Evolutionary conservation across 345 rosid species (phyloP).

Genomic region (Turnera subulata): DNA sequence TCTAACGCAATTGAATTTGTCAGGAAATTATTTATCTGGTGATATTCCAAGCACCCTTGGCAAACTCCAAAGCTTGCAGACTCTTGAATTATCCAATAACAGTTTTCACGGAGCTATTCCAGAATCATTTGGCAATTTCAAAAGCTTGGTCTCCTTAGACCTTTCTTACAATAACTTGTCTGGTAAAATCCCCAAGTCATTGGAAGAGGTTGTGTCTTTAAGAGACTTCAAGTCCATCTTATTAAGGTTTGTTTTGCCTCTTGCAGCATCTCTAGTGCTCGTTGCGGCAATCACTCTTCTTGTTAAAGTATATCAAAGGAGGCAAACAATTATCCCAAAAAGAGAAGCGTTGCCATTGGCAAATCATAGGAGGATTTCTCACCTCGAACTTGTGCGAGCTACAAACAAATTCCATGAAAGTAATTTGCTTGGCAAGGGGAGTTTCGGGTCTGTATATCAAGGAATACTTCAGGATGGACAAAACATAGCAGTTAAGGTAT

Average conservation of each 20-base stretch:
- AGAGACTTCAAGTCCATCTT: neutral
- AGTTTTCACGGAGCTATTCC: conserved; percentile 19
- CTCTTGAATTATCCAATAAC: conserved; percentile 11
- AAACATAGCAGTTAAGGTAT: neutral
- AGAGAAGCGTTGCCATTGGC: neutral
- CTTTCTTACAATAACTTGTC: conserved; percentile 20
- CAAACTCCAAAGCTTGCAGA: neutral
- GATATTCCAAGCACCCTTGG: conserved; percentile 6
- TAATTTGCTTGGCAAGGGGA: conserved; percentile 2
- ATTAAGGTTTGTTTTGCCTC: neutral
- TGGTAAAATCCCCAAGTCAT: conserved; percentile 21
- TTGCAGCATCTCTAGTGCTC: neutral
- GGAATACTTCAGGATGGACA: neutral
- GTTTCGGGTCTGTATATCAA: conserved; percentile 1
- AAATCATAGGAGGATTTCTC: conserved; percentile 3
- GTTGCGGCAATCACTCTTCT: neutral
- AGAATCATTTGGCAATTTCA: conserved; percentile 11
- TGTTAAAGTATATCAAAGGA: neutral
- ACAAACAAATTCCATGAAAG: conserved; percentile 13
- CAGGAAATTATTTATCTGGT: neutral
- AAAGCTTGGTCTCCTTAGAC: conserved; percentile 21
- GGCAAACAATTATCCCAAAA: neutral
- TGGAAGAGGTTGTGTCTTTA: conserved; percentile 12
- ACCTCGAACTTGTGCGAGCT: conserved; percentile 3
- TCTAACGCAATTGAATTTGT: neutral